phyloP scores from a whole-genome alignment of 2,329 filamentous ascomycete genomes.

The Aureobasidium uvarum region DNA sequence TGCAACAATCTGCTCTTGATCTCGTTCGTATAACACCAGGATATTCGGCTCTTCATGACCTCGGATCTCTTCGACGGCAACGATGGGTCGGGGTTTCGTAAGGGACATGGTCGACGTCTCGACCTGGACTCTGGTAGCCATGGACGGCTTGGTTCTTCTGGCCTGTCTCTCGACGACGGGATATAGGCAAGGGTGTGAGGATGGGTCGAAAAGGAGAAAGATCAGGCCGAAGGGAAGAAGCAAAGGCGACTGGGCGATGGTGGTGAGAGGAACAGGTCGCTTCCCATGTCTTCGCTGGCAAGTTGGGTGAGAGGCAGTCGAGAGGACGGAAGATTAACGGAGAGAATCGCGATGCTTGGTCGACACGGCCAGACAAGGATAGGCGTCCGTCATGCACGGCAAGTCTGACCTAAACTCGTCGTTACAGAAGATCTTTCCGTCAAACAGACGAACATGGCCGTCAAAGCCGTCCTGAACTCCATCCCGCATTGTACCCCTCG shows the following conservation, averaged over 20 bases:
- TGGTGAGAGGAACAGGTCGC: background rate
- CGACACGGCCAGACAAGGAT: constrained; percentile 8
- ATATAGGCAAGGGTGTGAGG: background rate
- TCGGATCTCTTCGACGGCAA: constrained; percentile 37
- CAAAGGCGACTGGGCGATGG: background rate
- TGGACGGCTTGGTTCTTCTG: constrained; percentile 4
- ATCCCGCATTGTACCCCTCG: constrained; percentile 23
- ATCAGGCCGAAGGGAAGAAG: background rate
- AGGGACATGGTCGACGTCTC: constrained; percentile 25
- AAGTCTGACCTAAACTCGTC: background rate
- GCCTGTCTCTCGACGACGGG: background rate
- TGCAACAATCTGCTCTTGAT: constrained; percentile 71
- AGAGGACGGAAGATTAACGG: constrained; percentile 24
- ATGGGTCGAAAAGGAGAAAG: background rate
- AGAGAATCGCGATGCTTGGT: constrained; percentile 16
- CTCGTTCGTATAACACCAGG: constrained; percentile 63
- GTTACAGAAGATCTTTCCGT: constrained; percentile 14
- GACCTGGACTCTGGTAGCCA: constrained; percentile 29
- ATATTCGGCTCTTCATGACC: constrained; percentile 42
- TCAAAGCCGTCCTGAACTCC: background rate
- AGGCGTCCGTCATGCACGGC: constrained; percentile 15
- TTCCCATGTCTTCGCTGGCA: constrained; percentile 14
- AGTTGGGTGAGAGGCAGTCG: constrained; percentile 4
- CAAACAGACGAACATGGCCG: constrained; percentile 2
- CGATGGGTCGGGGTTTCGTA: constrained; percentile 26